A percentile compares a stretch with the other conserved stretches of the same genome.
Conservation (phyloP, 2,329 filamentous ascomycete genomes). For the Xylariaceae sp. region DNA sequence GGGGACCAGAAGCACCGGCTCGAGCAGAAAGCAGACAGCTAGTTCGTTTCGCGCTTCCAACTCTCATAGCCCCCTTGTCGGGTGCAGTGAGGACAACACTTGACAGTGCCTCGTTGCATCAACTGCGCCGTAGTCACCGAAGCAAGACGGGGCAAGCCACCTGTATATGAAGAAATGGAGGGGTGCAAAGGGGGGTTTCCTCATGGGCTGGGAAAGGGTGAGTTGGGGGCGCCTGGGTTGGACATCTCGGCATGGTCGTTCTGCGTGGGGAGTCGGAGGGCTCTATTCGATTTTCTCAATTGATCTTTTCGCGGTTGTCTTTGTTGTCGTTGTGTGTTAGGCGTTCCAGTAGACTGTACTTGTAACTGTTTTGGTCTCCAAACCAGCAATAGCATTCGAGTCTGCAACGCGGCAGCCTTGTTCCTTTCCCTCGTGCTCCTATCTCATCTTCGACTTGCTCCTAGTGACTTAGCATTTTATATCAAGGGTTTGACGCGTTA, state of each 20-base stretch:
- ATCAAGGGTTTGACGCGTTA: too few species aligned
- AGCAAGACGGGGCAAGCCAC: too few species aligned
- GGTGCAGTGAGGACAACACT: conserved; percentile 5
- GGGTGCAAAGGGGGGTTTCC: conserved; percentile 23
- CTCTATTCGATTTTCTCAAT: conserved; percentile 17
- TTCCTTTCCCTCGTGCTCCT: not conserved
- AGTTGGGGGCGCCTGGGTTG: conserved; percentile 25
- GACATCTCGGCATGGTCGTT: conserved; percentile 25
- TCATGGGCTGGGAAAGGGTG: conserved; percentile 26
- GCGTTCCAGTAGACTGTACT: conserved; percentile 18
- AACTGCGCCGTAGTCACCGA: conserved; percentile 8
- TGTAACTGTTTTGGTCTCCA: conserved; percentile 10
- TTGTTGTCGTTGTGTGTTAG: conserved; percentile 9
- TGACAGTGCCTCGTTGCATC: conserved; percentile 8
- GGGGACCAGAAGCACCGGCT: conserved; percentile 22
- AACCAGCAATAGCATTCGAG: conserved; percentile 8
- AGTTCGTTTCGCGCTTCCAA: too few species aligned
- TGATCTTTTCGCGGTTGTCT: conserved; percentile 16
- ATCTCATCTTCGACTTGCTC: too few species aligned
- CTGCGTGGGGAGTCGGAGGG: conserved; percentile 20
- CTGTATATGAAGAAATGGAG: conserved; percentile 24
- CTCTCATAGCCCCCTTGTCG: too few species aligned
- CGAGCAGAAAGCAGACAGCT: conserved; percentile 16
- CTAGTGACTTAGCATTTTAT: too few species aligned
- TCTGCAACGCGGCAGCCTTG: conserved; percentile 6